Percentiles rank a stretch among this genome's conserved stretches.
phyloP scores from a whole-genome alignment of 495 filamentous ascomycete species.

The Talaromyces nanjingensis region DNA sequence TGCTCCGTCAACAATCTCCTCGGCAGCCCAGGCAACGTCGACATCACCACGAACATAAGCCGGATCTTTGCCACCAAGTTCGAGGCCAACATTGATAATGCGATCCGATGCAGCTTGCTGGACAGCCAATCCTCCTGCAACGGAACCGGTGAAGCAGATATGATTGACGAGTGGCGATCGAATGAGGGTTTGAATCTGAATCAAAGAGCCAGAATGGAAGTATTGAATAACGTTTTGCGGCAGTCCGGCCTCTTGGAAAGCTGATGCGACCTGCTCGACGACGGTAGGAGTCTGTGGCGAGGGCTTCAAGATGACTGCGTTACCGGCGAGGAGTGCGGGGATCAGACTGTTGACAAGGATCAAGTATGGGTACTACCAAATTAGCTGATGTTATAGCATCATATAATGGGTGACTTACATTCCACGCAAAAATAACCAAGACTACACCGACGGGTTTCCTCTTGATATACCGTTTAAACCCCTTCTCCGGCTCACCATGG shows the following conservation, averaged over 20 bases:
- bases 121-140: slow-evolving; percentile 76
- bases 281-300: slow-evolving; percentile 91
- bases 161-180: slow-evolving; percentile 64
- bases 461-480: slow-evolving; percentile 81
- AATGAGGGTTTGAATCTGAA: slow-evolving; percentile 63
- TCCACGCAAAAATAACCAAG: slow-evolving; percentile 89
- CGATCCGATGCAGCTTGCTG: slow-evolving; percentile 75
- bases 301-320: slow-evolving; percentile 85
- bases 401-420: slow-evolving; percentile 49
- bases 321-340: slow-evolving; percentile 79
- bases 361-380: slow-evolving; percentile 76
- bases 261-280: slow-evolving; percentile 68
- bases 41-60: slow-evolving; percentile 84
- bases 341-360: slow-evolving; percentile 87
- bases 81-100: slow-evolving; percentile 75
- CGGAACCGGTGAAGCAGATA: slow-evolving; percentile 91
- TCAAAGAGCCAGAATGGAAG: slow-evolving; percentile 74
- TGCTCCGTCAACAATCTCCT: slow-evolving; percentile 87
- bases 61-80: slow-evolving; percentile 89
- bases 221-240: slow-evolving; percentile 78
- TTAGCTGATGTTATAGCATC: slow-evolving; percentile 6
- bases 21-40: slow-evolving; percentile 81
- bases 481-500: slow-evolving; percentile 70
- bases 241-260: slow-evolving; percentile 72
- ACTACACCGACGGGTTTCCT: slow-evolving; percentile 80